Conservation (phyloP, 164 flowering plant genomes). For the Litsea cubeba region DNA sequence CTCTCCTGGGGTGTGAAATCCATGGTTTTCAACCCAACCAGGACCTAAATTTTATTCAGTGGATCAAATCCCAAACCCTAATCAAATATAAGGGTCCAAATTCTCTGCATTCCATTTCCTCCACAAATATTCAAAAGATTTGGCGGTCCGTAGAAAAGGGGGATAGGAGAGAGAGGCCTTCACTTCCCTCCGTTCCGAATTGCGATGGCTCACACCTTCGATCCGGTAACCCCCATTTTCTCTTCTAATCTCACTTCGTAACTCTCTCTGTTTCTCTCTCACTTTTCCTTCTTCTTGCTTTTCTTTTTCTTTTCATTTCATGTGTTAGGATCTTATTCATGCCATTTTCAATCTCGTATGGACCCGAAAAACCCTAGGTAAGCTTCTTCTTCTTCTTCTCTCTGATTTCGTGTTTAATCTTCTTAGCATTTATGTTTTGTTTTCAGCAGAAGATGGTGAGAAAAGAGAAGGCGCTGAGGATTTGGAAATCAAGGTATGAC, state of each 20-base stretch:
- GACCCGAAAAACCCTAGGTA: constrained; percentile 53
- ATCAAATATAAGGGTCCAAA: too few species aligned
- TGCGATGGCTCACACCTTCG: constrained; percentile 22
- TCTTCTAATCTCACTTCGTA: too few species aligned
- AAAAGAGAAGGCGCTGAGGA: constrained; percentile 32
- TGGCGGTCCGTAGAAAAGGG: neutral
- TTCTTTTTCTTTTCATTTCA: too few species aligned
- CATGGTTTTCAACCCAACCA: too few species aligned
- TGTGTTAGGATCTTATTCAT: constrained; percentile 51
- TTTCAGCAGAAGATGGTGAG: constrained; percentile 43
- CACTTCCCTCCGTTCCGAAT: neutral
- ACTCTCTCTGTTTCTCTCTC: neutral
- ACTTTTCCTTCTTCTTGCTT: neutral
- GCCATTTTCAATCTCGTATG: constrained; percentile 74
- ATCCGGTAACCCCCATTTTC: constrained; percentile 28
- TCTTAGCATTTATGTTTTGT: neutral
- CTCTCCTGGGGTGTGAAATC: too few species aligned
- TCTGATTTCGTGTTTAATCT: neutral
- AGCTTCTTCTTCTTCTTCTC: neutral
- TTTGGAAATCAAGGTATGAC: constrained; percentile 37
- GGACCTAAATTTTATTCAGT: too few species aligned
- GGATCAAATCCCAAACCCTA: too few species aligned
- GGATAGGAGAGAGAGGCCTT: neutral
- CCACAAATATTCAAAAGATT: too few species aligned
- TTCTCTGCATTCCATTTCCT: too few species aligned